A percentile compares a stretch with the other conserved stretches of the same genome.
These are phyloP conservation scores for Penicillium sp. DNA, from an alignment of 2,329 filamentous ascomycete species.

Conservation along the genomic window DNA sequence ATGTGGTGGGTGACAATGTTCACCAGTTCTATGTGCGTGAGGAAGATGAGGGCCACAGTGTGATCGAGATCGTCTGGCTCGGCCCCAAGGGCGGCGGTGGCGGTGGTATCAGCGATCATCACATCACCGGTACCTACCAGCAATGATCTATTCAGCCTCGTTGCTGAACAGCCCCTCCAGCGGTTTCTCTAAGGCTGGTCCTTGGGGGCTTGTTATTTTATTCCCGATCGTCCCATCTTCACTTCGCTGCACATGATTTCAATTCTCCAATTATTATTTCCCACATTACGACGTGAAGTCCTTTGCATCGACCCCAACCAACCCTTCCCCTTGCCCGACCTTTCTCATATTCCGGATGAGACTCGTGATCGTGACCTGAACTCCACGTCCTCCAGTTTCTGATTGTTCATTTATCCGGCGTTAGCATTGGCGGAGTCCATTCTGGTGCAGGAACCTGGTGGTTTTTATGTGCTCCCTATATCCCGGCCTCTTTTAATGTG, in stretches of 20 bases:
- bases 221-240: slow-evolving; percentile 20
- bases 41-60: slow-evolving; percentile 38
- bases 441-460: slow-evolving; percentile 32
- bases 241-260: slow-evolving; percentile 37
- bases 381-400: slow-evolving; percentile 25
- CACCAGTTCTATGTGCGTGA: slow-evolving; percentile 42
- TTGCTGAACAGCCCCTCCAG: slow-evolving; percentile 18
- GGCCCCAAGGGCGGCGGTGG: slow-evolving; percentile 37
- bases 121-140: slow-evolving; percentile 26
- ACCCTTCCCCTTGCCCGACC: slow-evolving; percentile 4
- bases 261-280: slow-evolving; percentile 13
- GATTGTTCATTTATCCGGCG: slow-evolving; percentile 35
- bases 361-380: slow-evolving; percentile 21
- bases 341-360: slow-evolving; percentile 18
- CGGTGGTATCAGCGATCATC: slow-evolving; percentile 31
- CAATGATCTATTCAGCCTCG: slow-evolving; percentile 20
- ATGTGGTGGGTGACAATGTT: slow-evolving; percentile 40
- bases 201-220: slow-evolving; percentile 25
- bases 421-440: slow-evolving; percentile 34
- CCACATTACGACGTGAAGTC: slow-evolving; percentile 18
- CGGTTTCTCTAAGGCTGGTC: slow-evolving; percentile 31
- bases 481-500: slow-evolving; percentile 13
- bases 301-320: slow-evolving; percentile 15
- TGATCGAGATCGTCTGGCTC: slow-evolving; percentile 44
- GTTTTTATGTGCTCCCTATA: slow-evolving; percentile 29